Conservation (phyloP, 2,329 filamentous ascomycete genomes). For the Colletotrichum liriopes region DNA sequence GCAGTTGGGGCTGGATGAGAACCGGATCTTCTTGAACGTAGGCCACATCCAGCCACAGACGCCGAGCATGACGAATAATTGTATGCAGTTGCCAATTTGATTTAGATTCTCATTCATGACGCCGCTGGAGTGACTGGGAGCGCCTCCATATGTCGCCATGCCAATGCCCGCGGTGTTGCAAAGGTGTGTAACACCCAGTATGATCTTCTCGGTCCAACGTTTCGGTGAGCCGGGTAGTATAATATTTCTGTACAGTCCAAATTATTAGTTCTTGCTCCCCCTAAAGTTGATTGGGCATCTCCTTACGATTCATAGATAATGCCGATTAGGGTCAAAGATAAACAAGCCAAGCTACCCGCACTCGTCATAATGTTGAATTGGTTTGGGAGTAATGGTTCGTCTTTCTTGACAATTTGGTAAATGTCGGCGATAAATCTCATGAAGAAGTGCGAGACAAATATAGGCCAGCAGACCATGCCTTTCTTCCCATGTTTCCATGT, state of each 20-base stretch:
- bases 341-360: constrained; percentile 48
- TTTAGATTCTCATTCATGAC: constrained; percentile 42
- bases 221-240: constrained; percentile 42
- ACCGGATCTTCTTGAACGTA: constrained; percentile 39
- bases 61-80: constrained; percentile 45
- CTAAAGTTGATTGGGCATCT: neutral
- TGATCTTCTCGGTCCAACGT: constrained; percentile 45
- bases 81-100: constrained; percentile 45
- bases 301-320: constrained; percentile 50
- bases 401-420: constrained; percentile 46
- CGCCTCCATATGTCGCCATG: constrained; percentile 44
- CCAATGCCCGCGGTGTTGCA: constrained; percentile 45
- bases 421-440: constrained; percentile 47
- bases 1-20: constrained; percentile 39
- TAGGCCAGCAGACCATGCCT: constrained; percentile 51
- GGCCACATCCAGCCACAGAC: constrained; percentile 46
- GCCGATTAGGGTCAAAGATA: constrained; percentile 47
- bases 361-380: constrained; percentile 48
- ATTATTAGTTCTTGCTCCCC: neutral
- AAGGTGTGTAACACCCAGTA: constrained; percentile 46
- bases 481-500: constrained; percentile 50
- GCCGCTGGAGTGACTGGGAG: constrained; percentile 34
- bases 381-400: constrained; percentile 45
- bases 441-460: constrained; percentile 47
- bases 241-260: constrained; percentile 40